Percentiles rank a stretch among this genome's conserved stretches.
Evolutionary conservation across 192 early-diverging fungal species (phyloP).

Genomic region (Backusella westeae): DNA sequence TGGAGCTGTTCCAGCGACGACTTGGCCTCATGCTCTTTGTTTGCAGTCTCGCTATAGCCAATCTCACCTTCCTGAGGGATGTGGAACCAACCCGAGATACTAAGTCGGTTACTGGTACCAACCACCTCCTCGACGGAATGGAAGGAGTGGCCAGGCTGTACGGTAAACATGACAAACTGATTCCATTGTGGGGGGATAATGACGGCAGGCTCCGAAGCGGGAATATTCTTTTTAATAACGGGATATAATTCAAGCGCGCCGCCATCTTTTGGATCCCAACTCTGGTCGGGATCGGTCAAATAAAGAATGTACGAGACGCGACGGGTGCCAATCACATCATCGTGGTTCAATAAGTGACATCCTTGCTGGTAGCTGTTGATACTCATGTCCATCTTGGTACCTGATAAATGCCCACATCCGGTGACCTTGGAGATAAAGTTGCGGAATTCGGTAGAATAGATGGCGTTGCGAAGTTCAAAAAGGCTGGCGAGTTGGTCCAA

Average conservation of each 20-base stretch:
- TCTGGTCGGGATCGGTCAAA: slow-evolving; percentile 59
- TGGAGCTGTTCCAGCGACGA: slow-evolving; percentile 62
- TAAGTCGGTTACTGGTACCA: slow-evolving; percentile 51
- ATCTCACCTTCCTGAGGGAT: slow-evolving; percentile 67
- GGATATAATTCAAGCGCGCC: slow-evolving; percentile 80
- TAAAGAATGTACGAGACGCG: slow-evolving; percentile 79
- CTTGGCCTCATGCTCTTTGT: slow-evolving; percentile 37
- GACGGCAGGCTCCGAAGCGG: slow-evolving; percentile 58
- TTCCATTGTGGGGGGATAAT: slow-evolving; percentile 68
- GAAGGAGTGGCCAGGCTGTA: slow-evolving; percentile 75
- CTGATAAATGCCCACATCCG: slow-evolving; percentile 67
- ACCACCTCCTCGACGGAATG: slow-evolving; percentile 81
- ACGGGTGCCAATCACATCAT: slow-evolving; percentile 80
- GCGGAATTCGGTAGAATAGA: slow-evolving; percentile 76
- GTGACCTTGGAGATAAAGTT: slow-evolving; percentile 63
- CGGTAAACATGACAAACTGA: slow-evolving; percentile 76
- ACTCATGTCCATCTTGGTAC: slow-evolving; percentile 67
- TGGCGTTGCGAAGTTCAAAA: slow-evolving; percentile 62
- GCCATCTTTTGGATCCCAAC: slow-evolving; percentile 61
- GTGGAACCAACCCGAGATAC: slow-evolving; percentile 81
- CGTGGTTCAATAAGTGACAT: slow-evolving; percentile 76
- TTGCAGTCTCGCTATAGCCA: slow-evolving; percentile 54
- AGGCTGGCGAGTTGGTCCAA: slow-evolving; percentile 51
- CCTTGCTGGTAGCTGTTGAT: slow-evolving; percentile 70
- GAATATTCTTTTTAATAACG: slow-evolving; percentile 54